Conservation (phyloP, 2,329 filamentous ascomycete species). For the Shiraia sp. region DNA sequence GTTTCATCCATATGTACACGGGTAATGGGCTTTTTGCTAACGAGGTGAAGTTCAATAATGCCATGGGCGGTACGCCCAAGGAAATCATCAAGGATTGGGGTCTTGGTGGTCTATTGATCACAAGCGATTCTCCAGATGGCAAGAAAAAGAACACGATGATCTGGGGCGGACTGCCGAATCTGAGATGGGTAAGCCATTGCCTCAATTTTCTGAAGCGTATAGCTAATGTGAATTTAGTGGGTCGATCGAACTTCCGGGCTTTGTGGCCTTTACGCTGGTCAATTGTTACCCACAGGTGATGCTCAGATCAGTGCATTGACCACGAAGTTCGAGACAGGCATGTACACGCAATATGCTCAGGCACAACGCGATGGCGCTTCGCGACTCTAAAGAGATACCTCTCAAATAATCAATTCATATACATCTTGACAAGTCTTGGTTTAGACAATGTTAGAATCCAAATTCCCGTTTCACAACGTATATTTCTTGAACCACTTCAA, state of each 20-base stretch:
- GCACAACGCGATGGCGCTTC: conserved; percentile 1
- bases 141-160: conserved; percentile 34
- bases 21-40: not conserved
- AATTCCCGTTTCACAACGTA: conserved; percentile 16
- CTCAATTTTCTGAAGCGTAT: not conserved
- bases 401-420: too few species aligned
- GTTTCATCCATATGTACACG: too few species aligned
- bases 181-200: conserved; percentile 36
- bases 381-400: not conserved
- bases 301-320: conserved; percentile 14
- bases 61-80: conserved; percentile 26
- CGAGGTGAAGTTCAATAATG: conserved; percentile 16
- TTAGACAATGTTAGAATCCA: too few species aligned
- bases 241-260: conserved; percentile 38
- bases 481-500: conserved; percentile 37
- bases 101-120: conserved; percentile 35
- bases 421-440: too few species aligned
- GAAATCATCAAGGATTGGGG: conserved; percentile 30
- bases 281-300: conserved; percentile 38
- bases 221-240: conserved; percentile 21
- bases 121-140: conserved; percentile 23
- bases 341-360: conserved; percentile 1
- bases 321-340: conserved; percentile 22
- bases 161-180: conserved; percentile 40
- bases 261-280: conserved; percentile 33